Percentiles rank a stretch among this genome's conserved stretches.
Conservation (phyloP, 176 grass and related monocot genomes). For the Rhipidocladum racemiflorum region DNA sequence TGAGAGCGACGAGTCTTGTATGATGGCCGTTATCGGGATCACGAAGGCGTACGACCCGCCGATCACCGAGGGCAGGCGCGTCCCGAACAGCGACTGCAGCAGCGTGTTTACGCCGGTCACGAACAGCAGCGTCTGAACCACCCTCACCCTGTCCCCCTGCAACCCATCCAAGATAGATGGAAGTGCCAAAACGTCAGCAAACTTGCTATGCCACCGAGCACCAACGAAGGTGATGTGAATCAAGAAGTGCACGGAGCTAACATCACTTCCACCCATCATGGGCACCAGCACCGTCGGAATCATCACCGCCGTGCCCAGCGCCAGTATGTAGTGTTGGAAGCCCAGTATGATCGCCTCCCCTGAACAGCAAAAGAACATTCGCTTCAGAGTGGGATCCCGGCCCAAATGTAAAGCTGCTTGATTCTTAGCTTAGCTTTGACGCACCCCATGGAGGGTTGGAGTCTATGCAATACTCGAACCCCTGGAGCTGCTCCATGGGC, state of each 20-base stretch:
- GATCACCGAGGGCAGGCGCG: constrained; percentile 81
- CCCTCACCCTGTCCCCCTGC: constrained; percentile 92
- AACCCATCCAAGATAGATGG: background rate
- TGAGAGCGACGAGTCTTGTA: constrained; percentile 58
- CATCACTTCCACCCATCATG: constrained; percentile 84
- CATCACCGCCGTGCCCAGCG: constrained; percentile 88
- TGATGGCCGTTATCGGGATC: constrained; percentile 85
- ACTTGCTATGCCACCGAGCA: background rate
- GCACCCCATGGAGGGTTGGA: constrained; percentile 97
- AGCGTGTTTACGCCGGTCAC: constrained; percentile 96
- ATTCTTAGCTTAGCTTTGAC: background rate
- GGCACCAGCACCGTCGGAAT: constrained; percentile 84
- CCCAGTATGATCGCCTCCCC: constrained; percentile 86
- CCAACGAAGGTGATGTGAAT: background rate
- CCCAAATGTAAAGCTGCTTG: background rate
- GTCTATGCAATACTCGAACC: constrained; percentile 93
- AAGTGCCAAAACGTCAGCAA: background rate
- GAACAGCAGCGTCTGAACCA: constrained; percentile 95
- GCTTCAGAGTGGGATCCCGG: constrained; percentile 31
- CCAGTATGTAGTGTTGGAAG: constrained; percentile 91
- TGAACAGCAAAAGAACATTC: constrained; percentile 25
- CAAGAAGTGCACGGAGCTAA: constrained; percentile 30
- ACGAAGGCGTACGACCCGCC: constrained; percentile 92
- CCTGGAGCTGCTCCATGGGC: constrained; percentile 96
- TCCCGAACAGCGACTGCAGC: constrained; percentile 93